Conservation (phyloP, 768 basidiomycete species). For the Imleria badia region DNA sequence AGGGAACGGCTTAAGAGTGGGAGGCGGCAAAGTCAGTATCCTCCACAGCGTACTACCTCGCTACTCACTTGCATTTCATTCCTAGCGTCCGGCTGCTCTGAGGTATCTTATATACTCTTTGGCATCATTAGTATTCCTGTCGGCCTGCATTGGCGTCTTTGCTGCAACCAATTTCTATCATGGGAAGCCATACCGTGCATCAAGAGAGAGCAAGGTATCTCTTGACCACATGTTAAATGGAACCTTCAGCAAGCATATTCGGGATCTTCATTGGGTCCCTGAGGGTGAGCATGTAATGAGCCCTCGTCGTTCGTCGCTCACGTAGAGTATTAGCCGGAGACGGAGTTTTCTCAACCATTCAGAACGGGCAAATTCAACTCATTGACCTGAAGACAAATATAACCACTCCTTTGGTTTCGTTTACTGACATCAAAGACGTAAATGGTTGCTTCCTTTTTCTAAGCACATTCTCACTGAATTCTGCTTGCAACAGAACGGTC, state of each 20-base stretch:
- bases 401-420: slow-evolving; percentile 59
- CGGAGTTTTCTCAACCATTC: slow-evolving; percentile 76
- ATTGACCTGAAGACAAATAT: slow-evolving; percentile 78
- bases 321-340: slow-evolving; percentile 76
- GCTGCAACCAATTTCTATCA: slow-evolving; percentile 70
- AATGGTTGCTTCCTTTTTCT: slow-evolving; percentile 14
- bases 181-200: slow-evolving; percentile 48
- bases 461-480: not conserved
- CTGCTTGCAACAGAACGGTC: slow-evolving; percentile 50
- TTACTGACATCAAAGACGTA: slow-evolving; percentile 65
- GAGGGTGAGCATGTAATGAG: slow-evolving; percentile 61
- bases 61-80: slow-evolving; percentile 6
- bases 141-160: slow-evolving; percentile 71
- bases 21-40: slow-evolving; percentile 36
- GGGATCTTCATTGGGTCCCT: slow-evolving; percentile 77
- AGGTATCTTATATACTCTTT: slow-evolving; percentile 65
- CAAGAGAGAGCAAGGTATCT: slow-evolving; percentile 65
- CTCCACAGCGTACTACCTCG: not conserved
- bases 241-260: slow-evolving; percentile 59
- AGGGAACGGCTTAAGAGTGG: slow-evolving; percentile 35
- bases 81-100: slow-evolving; percentile 51
- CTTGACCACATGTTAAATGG: slow-evolving; percentile 94
- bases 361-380: slow-evolving; percentile 68
- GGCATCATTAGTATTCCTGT: slow-evolving; percentile 54
- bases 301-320: slow-evolving; percentile 1